Evolutionary conservation across 139 green algal genomes (phyloP).

Genomic region (Chlamydomonas asymmetrica): DNA sequence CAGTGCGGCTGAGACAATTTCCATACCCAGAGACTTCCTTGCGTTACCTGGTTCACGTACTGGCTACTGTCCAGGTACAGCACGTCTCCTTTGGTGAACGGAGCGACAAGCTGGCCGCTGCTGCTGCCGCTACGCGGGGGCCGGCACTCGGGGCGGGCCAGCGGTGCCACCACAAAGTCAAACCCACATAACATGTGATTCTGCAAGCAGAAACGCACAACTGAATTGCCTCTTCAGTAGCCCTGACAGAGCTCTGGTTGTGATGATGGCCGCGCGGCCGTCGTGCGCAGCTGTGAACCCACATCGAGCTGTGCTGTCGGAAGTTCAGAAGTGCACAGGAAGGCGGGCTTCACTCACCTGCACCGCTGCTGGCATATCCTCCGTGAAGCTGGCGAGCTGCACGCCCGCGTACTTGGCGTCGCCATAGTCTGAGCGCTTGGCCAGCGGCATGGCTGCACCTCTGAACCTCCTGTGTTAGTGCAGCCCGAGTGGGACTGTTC

Average conservation of each 20-base stretch:
- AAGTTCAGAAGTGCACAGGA: background rate
- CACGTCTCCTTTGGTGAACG: conserved; percentile 69
- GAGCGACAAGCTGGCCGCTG: conserved; percentile 30
- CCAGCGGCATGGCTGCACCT: conserved; percentile 95
- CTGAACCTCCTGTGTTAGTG: too few species aligned
- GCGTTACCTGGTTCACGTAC: conserved; percentile 32
- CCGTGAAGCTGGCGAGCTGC: conserved; percentile 59
- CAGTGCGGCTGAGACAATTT: too few species aligned
- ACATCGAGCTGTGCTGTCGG: too few species aligned
- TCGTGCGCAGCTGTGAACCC: too few species aligned
- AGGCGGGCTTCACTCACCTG: conserved; percentile 45
- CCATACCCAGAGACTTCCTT: too few species aligned
- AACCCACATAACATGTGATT: conserved; percentile 71
- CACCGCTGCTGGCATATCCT: conserved; percentile 63
- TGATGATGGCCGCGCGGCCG: too few species aligned
- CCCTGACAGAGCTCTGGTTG: too few species aligned
- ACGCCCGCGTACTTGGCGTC: conserved; percentile 87
- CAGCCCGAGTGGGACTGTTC: background rate
- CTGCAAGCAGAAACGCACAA: background rate
- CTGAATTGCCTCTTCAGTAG: too few species aligned
- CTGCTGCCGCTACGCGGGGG: conserved; percentile 34
- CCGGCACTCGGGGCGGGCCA: conserved; percentile 61
- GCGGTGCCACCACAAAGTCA: conserved; percentile 86
- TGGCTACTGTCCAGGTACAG: conserved; percentile 64
- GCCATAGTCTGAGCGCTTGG: conserved; percentile 79